Base-by-base conservation (phyloP, 2,329 filamentous ascomycete genomes). In the Fusarium sp. region DNA sequence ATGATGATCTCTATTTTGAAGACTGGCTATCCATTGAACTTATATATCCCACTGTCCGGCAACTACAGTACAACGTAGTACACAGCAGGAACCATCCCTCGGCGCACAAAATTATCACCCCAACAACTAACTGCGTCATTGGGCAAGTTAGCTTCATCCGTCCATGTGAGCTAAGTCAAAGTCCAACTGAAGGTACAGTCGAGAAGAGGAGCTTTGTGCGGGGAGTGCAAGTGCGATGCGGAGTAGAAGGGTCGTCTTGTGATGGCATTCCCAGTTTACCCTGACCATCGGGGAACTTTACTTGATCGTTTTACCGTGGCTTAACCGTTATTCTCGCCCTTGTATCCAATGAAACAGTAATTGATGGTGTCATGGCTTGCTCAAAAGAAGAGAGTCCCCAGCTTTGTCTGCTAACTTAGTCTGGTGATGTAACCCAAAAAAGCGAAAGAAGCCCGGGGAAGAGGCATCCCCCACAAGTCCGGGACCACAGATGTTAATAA, bases 261-360 rank as follows among this genome's bases (percentile, higher is more conserved):
- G 68, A 71, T 57, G 68, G 52, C 29, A 71, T 71, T 71, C 63
- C 68, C 63, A 63, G 63, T 59, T 63, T 63, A 45, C 54, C 49
- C 49, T 53, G 22, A 22, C 30, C 51, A 42, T 68, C 65, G 57
- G 65, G 58, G 43, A 63, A 61, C 58, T 54, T 45, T 24, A 16
- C 20, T 29, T 34, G 18, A n/a, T 9, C 3, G 5, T 12, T 47
- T 66, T 66, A 16, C 63, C 63, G 63, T 32, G 30, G 61, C 63
- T 66, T 66, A 66, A n/a, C 59, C 51, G 53, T 27, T 57, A 16
- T 27, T 27, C 30, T 42, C 14, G 22, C 27, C 5, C 20, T 11
- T 22, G 24, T 4, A 29, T 49, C 61, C 61, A 64, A 64, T 64
- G 25, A 24, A 42, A 34, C 4, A 46, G 11, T 32, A 30, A 42